Evolutionary conservation across 2,329 filamentous ascomycete species (phyloP), one percentile per base, ranked within the genome.

Genomic region (Trichoderma aggressivum): DNA sequence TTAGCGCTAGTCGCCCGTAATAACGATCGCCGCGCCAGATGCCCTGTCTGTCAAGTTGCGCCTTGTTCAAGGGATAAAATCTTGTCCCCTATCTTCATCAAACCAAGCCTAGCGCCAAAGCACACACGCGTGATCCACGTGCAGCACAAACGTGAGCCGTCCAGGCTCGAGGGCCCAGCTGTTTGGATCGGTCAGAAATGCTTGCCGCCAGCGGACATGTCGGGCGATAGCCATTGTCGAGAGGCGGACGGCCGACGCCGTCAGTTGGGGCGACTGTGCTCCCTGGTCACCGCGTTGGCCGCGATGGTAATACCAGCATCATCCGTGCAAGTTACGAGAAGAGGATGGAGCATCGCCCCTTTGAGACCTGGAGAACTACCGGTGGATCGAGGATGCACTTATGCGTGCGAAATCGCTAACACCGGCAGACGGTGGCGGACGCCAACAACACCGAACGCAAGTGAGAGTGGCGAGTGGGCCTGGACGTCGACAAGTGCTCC

Each of bases 101-200:
- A 70, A 63, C 36, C 58, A 63, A 71, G 50, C 36, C 53, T 72
- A 65, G 70, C 58, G 71, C 39, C 26, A 39, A 56, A 62, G 63
- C 56, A 58, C 56, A 67, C 71, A 70, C 68, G 55, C 59, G 62
- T 63, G 68, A 71, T 72, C 68, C 71, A 70, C 71, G 68, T 70
- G 68, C 70, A 70, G 64, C 67, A 69, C 36, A 43, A 39, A 61
- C 60, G 60, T 70, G 71, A 72, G 60, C 63, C 59, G 56, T 61
- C 39, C 36, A 65, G 62, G 36, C 55, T 66, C 28, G 66, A 66
- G 39, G 63, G 61, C 67, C 71, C 71, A 43, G 68, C 55, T 63
- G 18, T 67, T 62, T 72, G 71, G 71, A 72, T 70, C 71, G 61
- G 61, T 58, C 61, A 36, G 39, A 68, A 32, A 60, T 61, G 70